Evolutionary conservation across 2,329 filamentous ascomycete genomes (phyloP).

Genomic region (Sporothrix variecibatus): DNA sequence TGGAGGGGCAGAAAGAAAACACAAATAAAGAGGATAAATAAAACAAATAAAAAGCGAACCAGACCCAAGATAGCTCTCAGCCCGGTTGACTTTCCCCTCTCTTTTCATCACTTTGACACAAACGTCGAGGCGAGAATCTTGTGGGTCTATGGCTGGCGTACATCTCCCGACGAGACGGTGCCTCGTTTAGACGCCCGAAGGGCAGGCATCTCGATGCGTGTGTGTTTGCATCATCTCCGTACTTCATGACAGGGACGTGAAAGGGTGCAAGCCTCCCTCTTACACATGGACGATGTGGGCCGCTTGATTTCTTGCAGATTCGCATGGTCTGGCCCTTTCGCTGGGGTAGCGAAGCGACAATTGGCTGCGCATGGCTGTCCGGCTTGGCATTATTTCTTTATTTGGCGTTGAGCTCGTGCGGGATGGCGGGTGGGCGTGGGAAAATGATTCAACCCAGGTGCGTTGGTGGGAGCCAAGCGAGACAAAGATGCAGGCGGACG

Average conservation of each 20-base stretch:
- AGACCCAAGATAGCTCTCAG: not conserved
- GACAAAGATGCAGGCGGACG: not conserved
- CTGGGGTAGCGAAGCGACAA: not conserved
- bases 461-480: not conserved
- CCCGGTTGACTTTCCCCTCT: not conserved
- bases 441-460: not conserved
- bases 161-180: constrained; percentile 14
- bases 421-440: not conserved
- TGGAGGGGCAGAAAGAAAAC: not conserved
- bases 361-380: not conserved
- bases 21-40: not conserved
- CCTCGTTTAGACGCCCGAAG: not conserved
- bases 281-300: constrained; percentile 7
- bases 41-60: not conserved
- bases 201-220: not conserved
- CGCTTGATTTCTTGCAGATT: not conserved
- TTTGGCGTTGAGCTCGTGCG: not conserved
- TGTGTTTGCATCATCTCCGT: not conserved
- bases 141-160: constrained; percentile 11
- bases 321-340: not conserved
- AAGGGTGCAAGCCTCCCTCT: not conserved
- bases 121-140: not conserved
- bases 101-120: not conserved
- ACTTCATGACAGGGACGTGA: not conserved
- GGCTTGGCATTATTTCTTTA: constrained; percentile 7